These are phyloP conservation scores for Fremontodendron californicum DNA, from an alignment of 345 rosid genomes.

Conservation along the genomic window DNA sequence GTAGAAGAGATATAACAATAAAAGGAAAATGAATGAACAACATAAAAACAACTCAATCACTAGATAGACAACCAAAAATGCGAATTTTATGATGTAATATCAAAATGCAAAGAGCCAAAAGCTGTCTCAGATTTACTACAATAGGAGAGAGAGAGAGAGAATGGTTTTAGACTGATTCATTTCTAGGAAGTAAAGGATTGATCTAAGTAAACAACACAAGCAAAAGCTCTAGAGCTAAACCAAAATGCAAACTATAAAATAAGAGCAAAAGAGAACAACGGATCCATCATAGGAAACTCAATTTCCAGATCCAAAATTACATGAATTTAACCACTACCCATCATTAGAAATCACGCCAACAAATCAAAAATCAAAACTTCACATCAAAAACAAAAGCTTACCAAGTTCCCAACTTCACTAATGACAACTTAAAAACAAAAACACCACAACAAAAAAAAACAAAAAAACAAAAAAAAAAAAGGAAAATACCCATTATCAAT, in stretches of 20 bases:
- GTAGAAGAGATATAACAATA: neutral
- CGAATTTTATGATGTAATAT: neutral
- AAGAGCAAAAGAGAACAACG: neutral
- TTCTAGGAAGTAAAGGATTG: neutral
- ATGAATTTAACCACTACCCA: constrained; percentile 11
- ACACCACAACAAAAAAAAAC: neutral
- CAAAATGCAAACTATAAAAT: neutral
- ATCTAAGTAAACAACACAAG: neutral
- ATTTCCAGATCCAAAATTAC: constrained; percentile 23
- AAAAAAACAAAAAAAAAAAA: no score
- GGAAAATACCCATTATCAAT: neutral
- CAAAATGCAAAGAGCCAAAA: neutral
- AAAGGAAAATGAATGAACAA: neutral
- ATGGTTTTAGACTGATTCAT: neutral
- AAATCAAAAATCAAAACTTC: constrained; percentile 13
- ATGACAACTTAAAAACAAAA: neutral
- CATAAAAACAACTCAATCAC: neutral
- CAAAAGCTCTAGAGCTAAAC: neutral
- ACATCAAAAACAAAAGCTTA: constrained; percentile 3
- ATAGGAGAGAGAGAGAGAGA: neutral
- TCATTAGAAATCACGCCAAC: constrained; percentile 15
- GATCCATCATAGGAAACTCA: constrained; percentile 18
- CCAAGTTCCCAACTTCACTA: constrained; percentile 16
- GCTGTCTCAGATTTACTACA: neutral
- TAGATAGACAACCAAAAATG: neutral